A percentile compares a stretch with the other conserved stretches of the same genome.
phyloP scores from a whole-genome alignment of 192 early-diverging fungal genomes.

The Borealophlyctis nickersoniae region DNA sequence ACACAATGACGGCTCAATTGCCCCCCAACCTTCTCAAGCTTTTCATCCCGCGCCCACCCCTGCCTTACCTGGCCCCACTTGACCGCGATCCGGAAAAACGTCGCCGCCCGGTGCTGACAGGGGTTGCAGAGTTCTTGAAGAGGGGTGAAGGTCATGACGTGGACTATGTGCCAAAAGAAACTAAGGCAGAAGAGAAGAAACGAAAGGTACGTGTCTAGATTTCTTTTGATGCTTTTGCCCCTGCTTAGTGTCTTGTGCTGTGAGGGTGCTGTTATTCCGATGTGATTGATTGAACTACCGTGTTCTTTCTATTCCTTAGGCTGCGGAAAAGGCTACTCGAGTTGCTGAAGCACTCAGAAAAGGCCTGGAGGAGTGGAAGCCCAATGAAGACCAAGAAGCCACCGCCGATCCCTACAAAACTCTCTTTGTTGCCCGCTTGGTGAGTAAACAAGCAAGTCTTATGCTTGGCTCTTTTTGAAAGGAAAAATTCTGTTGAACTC shows the following conservation, averaged over 20 bases:
- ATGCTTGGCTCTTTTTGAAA: neutral
- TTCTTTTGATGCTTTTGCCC: neutral
- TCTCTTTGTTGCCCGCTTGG: slow-evolving; percentile 80
- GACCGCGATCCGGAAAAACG: slow-evolving; percentile 63
- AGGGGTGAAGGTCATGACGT: slow-evolving; percentile 56
- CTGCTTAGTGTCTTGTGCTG: neutral
- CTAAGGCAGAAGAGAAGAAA: slow-evolving; percentile 64
- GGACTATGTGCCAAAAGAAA: slow-evolving; percentile 71
- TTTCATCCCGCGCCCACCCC: slow-evolving; percentile 78
- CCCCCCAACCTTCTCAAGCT: slow-evolving; percentile 66
- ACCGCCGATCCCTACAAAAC: slow-evolving; percentile 90
- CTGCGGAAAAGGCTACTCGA: neutral
- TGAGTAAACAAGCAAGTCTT: slow-evolving; percentile 19
- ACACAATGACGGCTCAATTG: slow-evolving; percentile 36
- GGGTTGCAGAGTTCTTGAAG: slow-evolving; percentile 59
- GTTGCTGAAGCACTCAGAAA: slow-evolving; percentile 44
- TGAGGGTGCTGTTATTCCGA: neutral
- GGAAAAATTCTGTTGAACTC: neutral
- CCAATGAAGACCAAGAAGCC: slow-evolving; percentile 67
- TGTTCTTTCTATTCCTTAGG: neutral
- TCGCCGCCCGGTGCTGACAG: slow-evolving; percentile 47
- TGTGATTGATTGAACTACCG: neutral
- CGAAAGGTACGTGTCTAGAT: slow-evolving; percentile 56
- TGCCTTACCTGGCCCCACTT: slow-evolving; percentile 61
- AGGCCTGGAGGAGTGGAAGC: slow-evolving; percentile 64